Evolutionary conservation across 805 yeast species (phyloP).

Genomic region (Wickerhamiella domercqiae): DNA sequence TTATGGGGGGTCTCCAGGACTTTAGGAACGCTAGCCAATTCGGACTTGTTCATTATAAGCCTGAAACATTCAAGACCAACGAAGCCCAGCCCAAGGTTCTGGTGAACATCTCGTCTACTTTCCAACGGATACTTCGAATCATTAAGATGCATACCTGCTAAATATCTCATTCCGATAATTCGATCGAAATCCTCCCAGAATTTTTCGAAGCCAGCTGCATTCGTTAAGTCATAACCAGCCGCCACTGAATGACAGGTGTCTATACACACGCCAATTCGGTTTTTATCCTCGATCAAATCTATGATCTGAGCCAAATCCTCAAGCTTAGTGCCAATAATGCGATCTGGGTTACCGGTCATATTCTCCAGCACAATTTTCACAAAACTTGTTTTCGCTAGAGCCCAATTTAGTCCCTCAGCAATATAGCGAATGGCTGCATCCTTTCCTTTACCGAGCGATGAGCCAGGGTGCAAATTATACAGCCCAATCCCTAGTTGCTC

Average conservation of each 20-base stretch:
- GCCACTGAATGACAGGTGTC: slow-evolving; percentile 96
- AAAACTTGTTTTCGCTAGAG: slow-evolving; percentile 53
- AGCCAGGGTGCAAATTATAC: slow-evolving; percentile 83
- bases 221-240: slow-evolving; percentile 82
- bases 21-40: slow-evolving; percentile 55
- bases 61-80: slow-evolving; percentile 77
- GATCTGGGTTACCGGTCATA: slow-evolving; percentile 93
- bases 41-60: slow-evolving; percentile 50
- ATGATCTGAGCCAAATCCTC: slow-evolving; percentile 67
- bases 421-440: slow-evolving; percentile 45
- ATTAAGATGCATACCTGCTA: slow-evolving; percentile 73
- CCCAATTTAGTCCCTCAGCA: slow-evolving; percentile 68
- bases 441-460: slow-evolving; percentile 61
- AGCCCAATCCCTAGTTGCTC: slow-evolving; percentile 71
- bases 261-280: slow-evolving; percentile 84
- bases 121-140: slow-evolving; percentile 91
- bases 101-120: slow-evolving; percentile 84
- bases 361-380: slow-evolving; percentile 87
- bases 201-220: slow-evolving; percentile 36
- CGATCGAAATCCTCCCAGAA: slow-evolving; percentile 71
- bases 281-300: slow-evolving; percentile 60
- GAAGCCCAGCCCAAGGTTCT: slow-evolving; percentile 77
- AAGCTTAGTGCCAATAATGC: slow-evolving; percentile 62
- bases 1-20: slow-evolving; percentile 68
- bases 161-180: slow-evolving; percentile 56